Evolutionary conservation across 2,329 filamentous ascomycete species (phyloP).

Genomic region (Dendryphion nanum): DNA sequence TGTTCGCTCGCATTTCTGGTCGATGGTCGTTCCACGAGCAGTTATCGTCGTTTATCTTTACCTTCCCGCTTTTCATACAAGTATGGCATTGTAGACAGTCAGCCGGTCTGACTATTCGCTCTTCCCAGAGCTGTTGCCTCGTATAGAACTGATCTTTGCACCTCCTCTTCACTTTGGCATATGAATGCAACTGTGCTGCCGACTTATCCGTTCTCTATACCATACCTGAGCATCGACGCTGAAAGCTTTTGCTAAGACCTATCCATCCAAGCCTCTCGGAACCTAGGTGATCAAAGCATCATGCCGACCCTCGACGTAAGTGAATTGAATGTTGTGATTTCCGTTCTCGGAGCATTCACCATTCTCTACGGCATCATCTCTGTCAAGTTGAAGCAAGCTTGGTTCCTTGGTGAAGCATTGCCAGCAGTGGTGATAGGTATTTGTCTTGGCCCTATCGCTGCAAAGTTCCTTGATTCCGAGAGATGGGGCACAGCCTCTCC

Average conservation of each 20-base stretch:
- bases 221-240: not conserved
- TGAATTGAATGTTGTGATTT: conserved; percentile 49
- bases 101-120: not conserved
- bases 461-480: conserved; percentile 49
- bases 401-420: conserved; percentile 53
- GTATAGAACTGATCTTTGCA: not conserved
- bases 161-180: not conserved
- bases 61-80: not conserved
- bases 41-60: not conserved
- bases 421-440: conserved; percentile 49
- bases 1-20: not conserved
- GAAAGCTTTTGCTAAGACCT: not conserved
- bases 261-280: not conserved
- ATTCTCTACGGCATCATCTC: conserved; percentile 49
- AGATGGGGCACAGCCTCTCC: conserved; percentile 25
- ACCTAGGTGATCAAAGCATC: conserved; percentile 2
- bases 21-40: not conserved
- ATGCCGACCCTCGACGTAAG: conserved; percentile 49
- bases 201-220: not conserved
- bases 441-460: conserved; percentile 50
- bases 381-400: conserved; percentile 25
- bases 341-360: conserved; percentile 37
- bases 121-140: not conserved
- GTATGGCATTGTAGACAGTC: conserved; percentile 1
- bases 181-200: too few species aligned